Evolutionary conservation across 2,329 filamentous ascomycete species (phyloP), one percentile per base, ranked within the genome.

Genomic region (Uncinocarpus reesii): DNA sequence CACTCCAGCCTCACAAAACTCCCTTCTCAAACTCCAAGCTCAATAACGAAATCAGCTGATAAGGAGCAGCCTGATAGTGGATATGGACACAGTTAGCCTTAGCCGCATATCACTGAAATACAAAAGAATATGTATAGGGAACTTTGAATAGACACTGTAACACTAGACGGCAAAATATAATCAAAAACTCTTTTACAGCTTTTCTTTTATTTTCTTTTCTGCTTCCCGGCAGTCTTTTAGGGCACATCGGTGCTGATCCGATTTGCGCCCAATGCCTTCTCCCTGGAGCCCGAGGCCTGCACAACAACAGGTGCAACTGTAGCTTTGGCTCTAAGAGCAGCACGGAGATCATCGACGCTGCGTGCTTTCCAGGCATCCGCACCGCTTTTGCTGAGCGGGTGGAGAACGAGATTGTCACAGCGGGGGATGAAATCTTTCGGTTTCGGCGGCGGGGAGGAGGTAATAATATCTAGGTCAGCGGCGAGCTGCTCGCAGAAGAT

Each of bases 401-500:
- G 80, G 38, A 82, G 62, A 1, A 77, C 74, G 60, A 74, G 69
- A 60, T 79, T 79, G 18, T 66, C 61, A 0, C 60, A 54, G 16
- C 64, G 64, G 36, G 62, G 55, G 57, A 77, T 70, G 65, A 80
- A 83, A 16, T 78, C 68, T 3, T 68, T 61, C 37, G 69, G 65
- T 31, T 66, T 67, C 2, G 77, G 77, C 29, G 75, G 66, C 1
- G 75, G 73, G 8, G 67, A 70, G 47, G 78, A 74, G 18, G 81
- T 80, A 56, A 90, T 79, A 50, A 84, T 78, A 60, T 90, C 83
- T 56, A 92, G 72, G 57, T 93, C 86, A 26, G 75, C 65, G 18
- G 82, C 78, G 35, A 92, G 74, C 59, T 88, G 83, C 31, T 81
- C 75, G 67, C 86, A 92, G 71, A 81, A 93, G 11, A 74, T 69